Evolutionary conservation across 2,329 filamentous ascomycete species (phyloP), one percentile per base, ranked within the genome.

Genomic region (Curvularia sp.): DNA sequence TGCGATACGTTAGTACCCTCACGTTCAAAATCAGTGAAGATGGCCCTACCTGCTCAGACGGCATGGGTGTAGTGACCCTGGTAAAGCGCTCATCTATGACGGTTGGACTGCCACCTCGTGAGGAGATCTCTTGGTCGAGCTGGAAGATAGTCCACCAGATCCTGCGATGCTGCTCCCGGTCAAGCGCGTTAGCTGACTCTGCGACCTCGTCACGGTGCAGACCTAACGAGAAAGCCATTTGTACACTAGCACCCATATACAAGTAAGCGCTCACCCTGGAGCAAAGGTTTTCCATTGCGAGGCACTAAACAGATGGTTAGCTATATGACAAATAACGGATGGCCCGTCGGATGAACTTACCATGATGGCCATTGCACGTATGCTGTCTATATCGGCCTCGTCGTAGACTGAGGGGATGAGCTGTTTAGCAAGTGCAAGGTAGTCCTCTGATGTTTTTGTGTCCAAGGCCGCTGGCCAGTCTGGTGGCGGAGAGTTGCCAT

Each of bases 61-160:
- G 69, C 43, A 71, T 61, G 1, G 67, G 65, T 1, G 74, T 76
- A 2, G 68, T 68, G 10, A 76, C 68, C 28, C 68, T 71, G 3
- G 75, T 61, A 19, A 68, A 66, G 8, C 72, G 64, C 36, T 77
- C 75, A 36, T 77, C 74, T 13, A 77, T 70, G 9, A 75, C 53
- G 9, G 65, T 70, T 4, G 75, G 75, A 43, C 69, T 75, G 5
- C 75, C 75, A 28, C 74, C 71, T 62, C 74, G 64, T n/a, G 72
- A 71, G 0, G 74, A 74, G 41, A 76, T 65, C 39, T 77, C 75
- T 49, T 74, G 69, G 38, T 77, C 75, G 3, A 77, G 72, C 0
- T 62, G 68, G 43, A 73, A 76, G 9, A 77, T 49, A 8, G 75
- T 75, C 74, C 74, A 77, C 75, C 75, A 77, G 43, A 77, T 73